Evolutionary conservation across 331 rosid genomes (phyloP), one percentile per base, ranked within the genome.

Genomic region (Malus hybrid): DNA sequence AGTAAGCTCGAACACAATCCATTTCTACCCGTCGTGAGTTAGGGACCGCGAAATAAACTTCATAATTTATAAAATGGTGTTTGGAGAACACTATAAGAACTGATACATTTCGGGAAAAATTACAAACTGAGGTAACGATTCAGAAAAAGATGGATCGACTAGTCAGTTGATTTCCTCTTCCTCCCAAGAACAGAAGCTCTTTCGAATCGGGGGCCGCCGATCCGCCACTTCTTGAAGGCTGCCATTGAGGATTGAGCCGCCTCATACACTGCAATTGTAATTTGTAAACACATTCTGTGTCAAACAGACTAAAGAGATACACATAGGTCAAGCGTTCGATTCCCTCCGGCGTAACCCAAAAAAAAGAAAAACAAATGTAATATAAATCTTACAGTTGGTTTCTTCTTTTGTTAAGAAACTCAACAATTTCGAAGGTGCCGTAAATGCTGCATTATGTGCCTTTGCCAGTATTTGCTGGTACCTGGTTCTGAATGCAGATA

Each of bases 241-340:
- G 90, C 82, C 97, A 91, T 93, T 42, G 97, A 88, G 46, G 96
- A 89, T 66, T 91, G 98, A 82, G 98, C 98, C 63, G 97, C 87
- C 86, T 89, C 95, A 81, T 88, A 93, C 87, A 93, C 97, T 93
- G 79, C 79, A 84, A 26, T 70, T 36, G 20, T 24, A 79, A 84
- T 20, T 70, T 36, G 20, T 24, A 79, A 44, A 22, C 53, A 18
- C 14, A 73, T 72, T 55, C 30, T 57, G 61, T 15, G 75, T 58
- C 63, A 81, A 81, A 70, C 66, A 2, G 5, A 42, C 48, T 42
- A 10, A 2, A 1, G 48, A 42, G 48, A 42, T 42, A 10, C 14
- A 10, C 14, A 3, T 3, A 42, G 48, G 14, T 42, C 48, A 42
- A 10, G 14, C 14, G 5, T 42, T 42, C 14, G 14, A 42, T 42